Conservation (phyloP, 2,329 filamentous ascomycete species). For the Pseudogymnoascus sp. region DNA sequence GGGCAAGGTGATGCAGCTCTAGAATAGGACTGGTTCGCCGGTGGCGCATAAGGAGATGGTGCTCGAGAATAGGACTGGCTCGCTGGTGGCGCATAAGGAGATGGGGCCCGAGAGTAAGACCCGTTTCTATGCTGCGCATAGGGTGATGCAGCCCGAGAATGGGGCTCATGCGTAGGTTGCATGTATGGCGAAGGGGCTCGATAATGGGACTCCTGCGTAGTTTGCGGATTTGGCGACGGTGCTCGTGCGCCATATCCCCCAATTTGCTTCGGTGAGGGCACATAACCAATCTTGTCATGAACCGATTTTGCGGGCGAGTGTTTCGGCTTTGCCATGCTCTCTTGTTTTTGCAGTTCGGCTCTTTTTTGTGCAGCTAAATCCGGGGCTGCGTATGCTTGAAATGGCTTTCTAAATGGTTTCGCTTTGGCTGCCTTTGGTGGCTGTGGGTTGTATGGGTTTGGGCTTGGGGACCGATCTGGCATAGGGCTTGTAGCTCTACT, state of each 20-base stretch:
- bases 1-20: slow-evolving; percentile 27
- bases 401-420: slow-evolving; percentile 58
- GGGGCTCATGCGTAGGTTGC: slow-evolving; percentile 19
- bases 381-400: slow-evolving; percentile 58
- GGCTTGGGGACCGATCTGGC: slow-evolving; percentile 26
- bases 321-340: slow-evolving; percentile 21
- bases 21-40: slow-evolving; percentile 27
- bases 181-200: neutral
- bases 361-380: slow-evolving; percentile 55
- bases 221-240: slow-evolving; percentile 31
- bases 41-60: slow-evolving; percentile 34
- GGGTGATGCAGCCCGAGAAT: slow-evolving; percentile 34
- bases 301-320: slow-evolving; percentile 21
- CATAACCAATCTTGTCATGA: slow-evolving; percentile 20
- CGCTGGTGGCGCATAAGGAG: slow-evolving; percentile 27
- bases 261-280: slow-evolving; percentile 24
- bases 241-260: slow-evolving; percentile 29
- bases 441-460: slow-evolving; percentile 26
- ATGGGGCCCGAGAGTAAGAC: slow-evolving; percentile 30
- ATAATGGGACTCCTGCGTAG: neutral
- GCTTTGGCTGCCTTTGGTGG: slow-evolving; percentile 36
- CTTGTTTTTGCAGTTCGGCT: slow-evolving; percentile 25
- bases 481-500: slow-evolving; percentile 50
- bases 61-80: slow-evolving; percentile 28
- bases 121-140: slow-evolving; percentile 25